phyloP scores from a whole-genome alignment of 169 alveolate genomes.

The Ichthyophthirius multifiliis region DNA sequence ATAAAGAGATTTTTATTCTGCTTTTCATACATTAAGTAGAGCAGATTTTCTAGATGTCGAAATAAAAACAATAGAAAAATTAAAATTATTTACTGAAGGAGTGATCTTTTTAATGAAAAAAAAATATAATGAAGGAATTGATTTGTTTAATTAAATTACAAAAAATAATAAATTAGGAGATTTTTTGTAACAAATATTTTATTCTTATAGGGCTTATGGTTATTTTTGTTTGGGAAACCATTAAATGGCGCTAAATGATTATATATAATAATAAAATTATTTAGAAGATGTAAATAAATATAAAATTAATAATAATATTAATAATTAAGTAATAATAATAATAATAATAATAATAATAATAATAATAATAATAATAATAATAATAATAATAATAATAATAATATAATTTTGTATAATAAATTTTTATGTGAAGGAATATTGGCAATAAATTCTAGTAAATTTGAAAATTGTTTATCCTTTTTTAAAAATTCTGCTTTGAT shows the following conservation, averaged over 20 bases:
- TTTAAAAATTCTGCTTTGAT: conserved; percentile 26
- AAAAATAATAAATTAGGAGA: conserved; percentile 11
- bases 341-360: background rate
- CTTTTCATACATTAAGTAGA: conserved; percentile 38
- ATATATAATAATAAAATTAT: too few species aligned
- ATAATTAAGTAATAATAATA: background rate
- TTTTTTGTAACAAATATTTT: conserved; percentile 31
- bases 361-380: background rate
- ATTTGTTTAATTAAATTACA: conserved; percentile 6
- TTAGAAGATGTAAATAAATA: background rate
- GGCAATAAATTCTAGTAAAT: conserved; percentile 14
- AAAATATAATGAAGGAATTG: conserved; percentile 24
- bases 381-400: background rate
- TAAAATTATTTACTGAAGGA: conserved; percentile 41
- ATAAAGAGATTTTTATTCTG: conserved; percentile 38
- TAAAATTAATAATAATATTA: background rate
- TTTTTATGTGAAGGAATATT: conserved; percentile 39
- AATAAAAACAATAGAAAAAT: conserved; percentile 16
- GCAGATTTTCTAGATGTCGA: conserved; percentile 33
- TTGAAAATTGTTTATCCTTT: conserved; percentile 6
- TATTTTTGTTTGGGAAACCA: conserved; percentile 26
- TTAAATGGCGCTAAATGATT: conserved; percentile 35
- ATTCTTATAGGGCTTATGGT: conserved; percentile 40
- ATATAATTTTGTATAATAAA: conserved; percentile 9
- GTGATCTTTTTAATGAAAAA: conserved; percentile 40